Conservation (phyloP, 2,329 filamentous ascomycete species). For the Fusarium brachygibbosum region DNA sequence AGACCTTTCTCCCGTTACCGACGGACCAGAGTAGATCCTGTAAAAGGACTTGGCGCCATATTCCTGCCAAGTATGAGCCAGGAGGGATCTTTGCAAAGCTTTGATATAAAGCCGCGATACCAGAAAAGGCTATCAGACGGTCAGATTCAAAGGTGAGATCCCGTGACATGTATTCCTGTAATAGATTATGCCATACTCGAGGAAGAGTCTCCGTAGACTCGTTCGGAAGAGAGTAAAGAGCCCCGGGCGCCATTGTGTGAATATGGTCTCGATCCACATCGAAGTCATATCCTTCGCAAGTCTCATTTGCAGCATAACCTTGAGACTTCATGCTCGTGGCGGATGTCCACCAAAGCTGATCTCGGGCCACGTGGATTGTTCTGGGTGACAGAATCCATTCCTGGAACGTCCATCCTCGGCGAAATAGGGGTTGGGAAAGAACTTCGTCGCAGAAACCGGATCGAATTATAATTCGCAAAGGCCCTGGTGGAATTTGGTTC, state of each 20-base stretch:
- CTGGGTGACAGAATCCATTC: conserved; percentile 38
- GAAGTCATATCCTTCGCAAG: conserved; percentile 32
- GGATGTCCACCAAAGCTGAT: conserved; percentile 42
- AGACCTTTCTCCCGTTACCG: conserved; percentile 34
- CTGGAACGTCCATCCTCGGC: conserved; percentile 39
- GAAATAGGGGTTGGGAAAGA: conserved; percentile 32
- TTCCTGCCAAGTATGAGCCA: conserved; percentile 32
- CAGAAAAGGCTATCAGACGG: conserved; percentile 35
- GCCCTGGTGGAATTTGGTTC: conserved; percentile 10
- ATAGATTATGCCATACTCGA: conserved; percentile 21
- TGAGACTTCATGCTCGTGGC: conserved; percentile 24
- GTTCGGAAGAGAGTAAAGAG: conserved; percentile 17
- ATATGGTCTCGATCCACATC: conserved; percentile 10
- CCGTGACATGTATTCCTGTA: conserved; percentile 35
- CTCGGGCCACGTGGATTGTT: conserved; percentile 35
- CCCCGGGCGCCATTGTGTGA: conserved; percentile 21
- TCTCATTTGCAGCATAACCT: conserved; percentile 35
- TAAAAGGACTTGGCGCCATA: conserved; percentile 34
- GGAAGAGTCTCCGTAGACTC: background rate
- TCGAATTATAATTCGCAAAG: conserved; percentile 30
- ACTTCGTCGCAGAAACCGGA: conserved; percentile 33
- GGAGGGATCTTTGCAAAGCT: conserved; percentile 10
- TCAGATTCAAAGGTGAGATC: conserved; percentile 39
- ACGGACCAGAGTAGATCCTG: conserved; percentile 29
- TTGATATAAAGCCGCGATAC: conserved; percentile 33